These are phyloP conservation scores for Tulasnella sp. DNA, from an alignment of 768 basidiomycete species.

Conservation along the genomic window DNA sequence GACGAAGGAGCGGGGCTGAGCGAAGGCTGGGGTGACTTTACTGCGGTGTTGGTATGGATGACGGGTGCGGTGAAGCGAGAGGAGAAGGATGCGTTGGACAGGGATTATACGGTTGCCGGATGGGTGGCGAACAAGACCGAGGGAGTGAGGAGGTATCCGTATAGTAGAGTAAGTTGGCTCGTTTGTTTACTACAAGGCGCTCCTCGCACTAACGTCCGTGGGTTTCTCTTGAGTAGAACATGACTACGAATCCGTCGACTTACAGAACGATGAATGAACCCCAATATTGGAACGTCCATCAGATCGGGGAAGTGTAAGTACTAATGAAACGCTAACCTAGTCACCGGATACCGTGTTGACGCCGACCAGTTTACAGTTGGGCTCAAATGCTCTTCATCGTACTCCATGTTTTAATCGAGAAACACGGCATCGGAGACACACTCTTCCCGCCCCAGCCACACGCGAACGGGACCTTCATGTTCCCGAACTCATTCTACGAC, in stretches of 20 bases:
- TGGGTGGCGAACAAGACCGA: conserved; percentile 73
- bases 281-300: conserved; percentile 81
- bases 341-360: neutral
- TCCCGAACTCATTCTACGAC: too few species aligned
- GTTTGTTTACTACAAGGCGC: neutral
- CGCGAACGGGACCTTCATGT: too few species aligned
- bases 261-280: conserved; percentile 93
- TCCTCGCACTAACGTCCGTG: neutral
- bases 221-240: conserved; percentile 29
- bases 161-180: conserved; percentile 45
- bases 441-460: conserved; percentile 59
- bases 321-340: too few species aligned
- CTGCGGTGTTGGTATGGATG: too few species aligned
- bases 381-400: conserved; percentile 81
- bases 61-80: too few species aligned
- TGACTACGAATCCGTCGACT: conserved; percentile 70
- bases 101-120: conserved; percentile 81
- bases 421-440: conserved; percentile 69
- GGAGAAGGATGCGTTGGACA: too few species aligned
- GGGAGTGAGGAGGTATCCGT: conserved; percentile 82
- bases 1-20: too few species aligned
- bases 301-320: conserved; percentile 17
- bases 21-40: too few species aligned
- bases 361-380: conserved; percentile 49
- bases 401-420: conserved; percentile 58